Percentiles rank a stretch among this genome's conserved stretches.
Conservation (phyloP, 192 early-diverging fungal genomes). For the Diversispora eburnea region DNA sequence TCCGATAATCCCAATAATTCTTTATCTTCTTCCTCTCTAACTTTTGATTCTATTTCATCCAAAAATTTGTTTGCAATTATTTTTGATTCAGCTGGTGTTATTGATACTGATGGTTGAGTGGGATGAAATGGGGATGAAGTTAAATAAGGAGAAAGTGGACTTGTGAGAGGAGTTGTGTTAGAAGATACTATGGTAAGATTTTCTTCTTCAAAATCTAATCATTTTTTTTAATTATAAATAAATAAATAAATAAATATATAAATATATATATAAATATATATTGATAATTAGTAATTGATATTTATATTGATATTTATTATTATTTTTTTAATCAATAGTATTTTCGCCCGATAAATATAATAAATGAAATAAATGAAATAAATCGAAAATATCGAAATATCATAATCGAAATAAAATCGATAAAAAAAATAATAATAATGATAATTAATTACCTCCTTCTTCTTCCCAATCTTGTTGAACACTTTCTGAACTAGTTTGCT, state of each 20-base stretch:
- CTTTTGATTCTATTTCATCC: not conserved
- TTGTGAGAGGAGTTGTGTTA: not conserved
- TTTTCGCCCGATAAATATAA: too few species aligned
- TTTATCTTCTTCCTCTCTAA: not conserved
- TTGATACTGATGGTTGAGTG: not conserved
- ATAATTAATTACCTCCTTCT: constrained; percentile 6
- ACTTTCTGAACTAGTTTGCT: not conserved
- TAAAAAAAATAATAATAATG: not conserved
- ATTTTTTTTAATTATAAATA: not conserved
- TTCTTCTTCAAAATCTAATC: constrained; percentile 7
- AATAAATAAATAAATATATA: not conserved
- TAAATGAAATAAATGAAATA: too few species aligned
- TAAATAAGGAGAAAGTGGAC: constrained; percentile 5
- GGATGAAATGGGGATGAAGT: not conserved
- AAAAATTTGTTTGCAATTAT: not conserved
- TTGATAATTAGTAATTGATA: not conserved
- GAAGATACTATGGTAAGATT: not conserved
- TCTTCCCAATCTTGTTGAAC: constrained; percentile 2
- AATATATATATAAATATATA: not conserved
- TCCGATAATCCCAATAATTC: not conserved
- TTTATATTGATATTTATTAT: not conserved
- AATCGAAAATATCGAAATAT: too few species aligned
- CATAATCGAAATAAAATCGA: too few species aligned
- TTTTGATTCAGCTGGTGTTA: not conserved
- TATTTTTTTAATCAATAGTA: too few species aligned